A percentile compares a stretch with the other conserved stretches of the same genome.
These are phyloP conservation scores for Zygotorulaspora florentina DNA, from an alignment of 805 yeast genomes.

Conservation along the genomic window DNA sequence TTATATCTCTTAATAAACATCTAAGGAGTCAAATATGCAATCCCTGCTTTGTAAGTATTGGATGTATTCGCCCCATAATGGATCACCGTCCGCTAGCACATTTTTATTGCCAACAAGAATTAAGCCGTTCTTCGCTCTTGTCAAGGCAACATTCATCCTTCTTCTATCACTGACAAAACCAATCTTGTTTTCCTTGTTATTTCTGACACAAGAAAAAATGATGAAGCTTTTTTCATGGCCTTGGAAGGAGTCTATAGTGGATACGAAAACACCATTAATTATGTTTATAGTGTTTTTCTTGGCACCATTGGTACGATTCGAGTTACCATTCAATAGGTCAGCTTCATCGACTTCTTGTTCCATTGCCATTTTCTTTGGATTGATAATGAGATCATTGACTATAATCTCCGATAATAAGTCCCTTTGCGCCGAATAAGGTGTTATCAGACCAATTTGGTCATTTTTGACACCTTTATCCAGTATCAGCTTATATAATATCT, in stretches of 20 bases:
- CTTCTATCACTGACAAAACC: slow-evolving; percentile 61
- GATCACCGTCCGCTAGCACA: slow-evolving; percentile 43
- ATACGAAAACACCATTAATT: slow-evolving; percentile 44
- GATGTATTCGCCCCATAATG: slow-evolving; percentile 50
- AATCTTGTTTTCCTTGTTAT: slow-evolving; percentile 48
- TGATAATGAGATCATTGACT: slow-evolving; percentile 49
- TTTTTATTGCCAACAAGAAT: slow-evolving; percentile 58
- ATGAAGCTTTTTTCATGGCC: slow-evolving; percentile 85
- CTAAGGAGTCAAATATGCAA: slow-evolving; percentile 28
- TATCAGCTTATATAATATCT: slow-evolving; percentile 47
- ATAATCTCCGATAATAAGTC: slow-evolving; percentile 52
- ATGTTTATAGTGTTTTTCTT: slow-evolving; percentile 31
- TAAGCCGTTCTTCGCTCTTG: slow-evolving; percentile 62
- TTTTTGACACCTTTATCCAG: slow-evolving; percentile 49
- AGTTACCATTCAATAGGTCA: slow-evolving; percentile 45
- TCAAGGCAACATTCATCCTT: slow-evolving; percentile 67
- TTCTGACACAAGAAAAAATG: slow-evolving; percentile 73
- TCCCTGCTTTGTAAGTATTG: slow-evolving; percentile 37
- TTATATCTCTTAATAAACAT: slow-evolving; percentile 23
- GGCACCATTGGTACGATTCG: slow-evolving; percentile 8
- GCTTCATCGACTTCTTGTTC: slow-evolving; percentile 57
- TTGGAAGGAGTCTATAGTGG: slow-evolving; percentile 85
- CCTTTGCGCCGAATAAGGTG: slow-evolving; percentile 75
- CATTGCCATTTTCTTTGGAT: slow-evolving; percentile 48
- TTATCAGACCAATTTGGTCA: slow-evolving; percentile 58